These are phyloP conservation scores for Paramecium octaurelia DNA, from an alignment of 73 alveolate genomes.

Conservation along the genomic window DNA sequence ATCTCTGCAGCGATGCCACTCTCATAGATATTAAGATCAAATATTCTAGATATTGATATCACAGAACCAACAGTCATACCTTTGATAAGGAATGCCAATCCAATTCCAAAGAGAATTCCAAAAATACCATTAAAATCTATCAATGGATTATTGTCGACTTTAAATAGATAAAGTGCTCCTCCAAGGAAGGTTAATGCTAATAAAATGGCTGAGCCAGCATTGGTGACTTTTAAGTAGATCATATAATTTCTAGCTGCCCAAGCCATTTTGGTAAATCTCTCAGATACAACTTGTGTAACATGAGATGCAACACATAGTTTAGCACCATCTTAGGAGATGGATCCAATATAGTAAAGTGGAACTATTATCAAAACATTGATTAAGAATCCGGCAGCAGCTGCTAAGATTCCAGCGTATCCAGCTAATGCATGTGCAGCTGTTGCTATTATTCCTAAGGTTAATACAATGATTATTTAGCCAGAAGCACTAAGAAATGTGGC, in stretches of 20 bases:
- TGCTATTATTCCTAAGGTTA: constrained; percentile 24
- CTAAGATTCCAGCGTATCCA: constrained; percentile 33
- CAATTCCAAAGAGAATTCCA: constrained; percentile 29
- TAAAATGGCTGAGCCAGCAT: constrained; percentile 16
- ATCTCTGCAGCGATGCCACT: constrained; percentile 43
- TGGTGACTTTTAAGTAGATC: constrained; percentile 8
- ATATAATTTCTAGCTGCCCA: constrained; percentile 52
- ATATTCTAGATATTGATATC: neutral
- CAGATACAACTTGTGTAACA: constrained; percentile 12
- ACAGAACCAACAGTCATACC: constrained; percentile 51
- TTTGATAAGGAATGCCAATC: neutral
- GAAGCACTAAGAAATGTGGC: neutral
- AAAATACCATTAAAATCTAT: constrained; percentile 29
- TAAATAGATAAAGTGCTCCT: neutral
- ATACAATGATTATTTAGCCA: neutral
- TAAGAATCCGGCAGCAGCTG: constrained; percentile 37
- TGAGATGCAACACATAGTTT: constrained; percentile 27
- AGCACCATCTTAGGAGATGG: neutral
- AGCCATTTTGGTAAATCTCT: neutral
- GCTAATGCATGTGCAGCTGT: constrained; percentile 23
- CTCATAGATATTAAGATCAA: neutral
- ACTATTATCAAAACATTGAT: neutral
- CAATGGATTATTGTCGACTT: neutral
- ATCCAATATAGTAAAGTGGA: neutral
- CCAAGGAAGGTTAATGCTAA: constrained; percentile 16